Evolutionary conservation across 164 flowering plant species (phyloP), one percentile per base, ranked within the genome.

Genomic region (Dillenia suffruticosa): DNA sequence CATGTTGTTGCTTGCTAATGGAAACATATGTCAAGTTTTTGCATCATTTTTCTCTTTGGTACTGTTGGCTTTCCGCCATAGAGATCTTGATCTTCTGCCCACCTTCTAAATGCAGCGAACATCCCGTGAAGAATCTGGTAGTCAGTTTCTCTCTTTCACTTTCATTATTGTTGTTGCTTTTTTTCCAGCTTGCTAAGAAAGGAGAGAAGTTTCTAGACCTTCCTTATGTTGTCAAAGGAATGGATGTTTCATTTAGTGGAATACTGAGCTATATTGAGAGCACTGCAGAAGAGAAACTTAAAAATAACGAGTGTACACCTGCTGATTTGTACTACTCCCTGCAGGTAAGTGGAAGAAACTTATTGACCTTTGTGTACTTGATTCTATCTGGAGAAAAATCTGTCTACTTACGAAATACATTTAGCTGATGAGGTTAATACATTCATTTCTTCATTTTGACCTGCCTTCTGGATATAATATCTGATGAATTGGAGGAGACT

Each of bases 241-340:
- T 90, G 97, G 98, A 93, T 78, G 97, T 90, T 26, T 90, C 98
- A 16, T 94, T 94, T 63, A 94, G 97, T 72, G 98, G 98, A 63
- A 77, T 93, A 63, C 72, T 93, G 73, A 93, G 98, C 76, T 93
- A 68, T 52, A 89, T 87, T 44, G 98, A 93, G 81, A 82, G 95
- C 58, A 82, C 91, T 63, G 92, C 98, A 49, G 84, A 66, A 58
- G 95, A 94, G 77, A 87, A 89, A 82, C 92, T 91, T 7, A 82
- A 87, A 61, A 86, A 75, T 64, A 82, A 87, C 57, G 98, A 94
- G 77, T 94, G 98, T 81, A 89, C 98, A 32, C 95, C 97, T 65
- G 98, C 96, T 56, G 97, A 94, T 64, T 78, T 94, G 80, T 94
- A 97, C 74, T 93, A 90, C 70, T 93, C 97, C 45, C 79, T 93